Evolutionary conservation across 495 filamentous ascomycete species (phyloP), one percentile per base, ranked within the genome.

Genomic region (Talaromyces wortmannii): DNA sequence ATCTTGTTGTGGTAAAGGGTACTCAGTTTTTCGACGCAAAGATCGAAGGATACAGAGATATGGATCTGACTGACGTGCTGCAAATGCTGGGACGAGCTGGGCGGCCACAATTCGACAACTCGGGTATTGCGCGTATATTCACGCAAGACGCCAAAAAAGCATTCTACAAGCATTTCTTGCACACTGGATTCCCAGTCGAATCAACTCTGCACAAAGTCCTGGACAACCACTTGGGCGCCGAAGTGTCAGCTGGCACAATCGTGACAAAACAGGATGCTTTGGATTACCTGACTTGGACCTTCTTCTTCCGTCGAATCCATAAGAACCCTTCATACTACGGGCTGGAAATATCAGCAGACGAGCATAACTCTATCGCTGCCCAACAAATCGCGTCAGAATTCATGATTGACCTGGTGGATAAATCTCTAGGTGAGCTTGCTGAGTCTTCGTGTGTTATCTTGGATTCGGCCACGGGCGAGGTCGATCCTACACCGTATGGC

Each of bases 101-200:
- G 12, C 87, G 94, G 53, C 94, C 94, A 12, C 94, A 99, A 66
- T 99, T 99, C 65, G 94, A 99, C 63, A 85, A 84, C 47, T 94
- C 91, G 0, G 94, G 95, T 58, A 92, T 97, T 59, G 94, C 95
- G 8, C 83, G 91, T 31, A 97, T 99, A 59, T 95, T 97, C 69
- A 97, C 95, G 0, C 91, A 99, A 63, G 92, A 97, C 56, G 74
- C 91, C 10, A 99, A 97, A 76, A 99, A 99, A 69, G 89, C 90
- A n/a, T 99, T 97, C 71, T 99, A 99, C 73, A 99, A 97, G 76
- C 92, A 99, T 72, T 99, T 99, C 66, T 67, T 99, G 46, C 94
- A 99, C 64, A 97, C 95, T 10, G 94, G 94, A 4, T 99, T 99
- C 70, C 94, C 94, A 0, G 94, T 99, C 23, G 94, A 99, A 67